Evolutionary conservation across 352 stramenopile species (phyloP).

Genomic region (Phytopythium kandeliae): DNA sequence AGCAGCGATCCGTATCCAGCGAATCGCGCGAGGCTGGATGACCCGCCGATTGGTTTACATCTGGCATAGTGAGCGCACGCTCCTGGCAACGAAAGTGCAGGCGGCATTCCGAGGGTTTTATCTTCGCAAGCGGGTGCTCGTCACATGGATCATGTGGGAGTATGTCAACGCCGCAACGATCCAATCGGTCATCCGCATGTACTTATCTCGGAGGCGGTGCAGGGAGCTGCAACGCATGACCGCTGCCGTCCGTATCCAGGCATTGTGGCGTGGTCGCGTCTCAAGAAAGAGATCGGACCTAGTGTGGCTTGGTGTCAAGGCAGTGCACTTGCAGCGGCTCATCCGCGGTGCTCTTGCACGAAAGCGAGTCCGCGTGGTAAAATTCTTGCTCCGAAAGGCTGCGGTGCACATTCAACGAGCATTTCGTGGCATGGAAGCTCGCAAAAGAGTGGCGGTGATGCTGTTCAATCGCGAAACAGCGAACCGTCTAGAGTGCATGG

Average conservation of each 20-base stretch:
- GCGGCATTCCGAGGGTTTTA: conserved; percentile 52
- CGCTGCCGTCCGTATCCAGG: conserved; percentile 53
- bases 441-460: conserved; percentile 25
- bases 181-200: conserved; percentile 52
- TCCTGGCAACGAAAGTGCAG: conserved; percentile 49
- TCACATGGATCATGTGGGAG: conserved; percentile 53
- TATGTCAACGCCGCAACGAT: conserved; percentile 51
- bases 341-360: conserved; percentile 39
- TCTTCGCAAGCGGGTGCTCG: conserved; percentile 31
- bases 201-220: conserved; percentile 22
- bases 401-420: conserved; percentile 62
- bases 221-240: conserved; percentile 12
- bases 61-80: conserved; percentile 52
- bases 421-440: conserved; percentile 53
- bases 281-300: conserved; percentile 43
- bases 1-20: conserved; percentile 49
- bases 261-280: conserved; percentile 43
- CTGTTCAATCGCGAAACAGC: conserved; percentile 52
- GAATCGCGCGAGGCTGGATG: conserved; percentile 41
- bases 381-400: conserved; percentile 8
- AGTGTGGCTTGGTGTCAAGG: conserved; percentile 39
- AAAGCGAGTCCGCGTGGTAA: conserved; percentile 24
- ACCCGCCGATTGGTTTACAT: conserved; percentile 34
- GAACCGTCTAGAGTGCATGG: conserved; percentile 68
- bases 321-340: conserved; percentile 48